Evolutionary conservation across 495 filamentous ascomycete genomes (phyloP).

Genomic region (Cenococcum geophilum): DNA sequence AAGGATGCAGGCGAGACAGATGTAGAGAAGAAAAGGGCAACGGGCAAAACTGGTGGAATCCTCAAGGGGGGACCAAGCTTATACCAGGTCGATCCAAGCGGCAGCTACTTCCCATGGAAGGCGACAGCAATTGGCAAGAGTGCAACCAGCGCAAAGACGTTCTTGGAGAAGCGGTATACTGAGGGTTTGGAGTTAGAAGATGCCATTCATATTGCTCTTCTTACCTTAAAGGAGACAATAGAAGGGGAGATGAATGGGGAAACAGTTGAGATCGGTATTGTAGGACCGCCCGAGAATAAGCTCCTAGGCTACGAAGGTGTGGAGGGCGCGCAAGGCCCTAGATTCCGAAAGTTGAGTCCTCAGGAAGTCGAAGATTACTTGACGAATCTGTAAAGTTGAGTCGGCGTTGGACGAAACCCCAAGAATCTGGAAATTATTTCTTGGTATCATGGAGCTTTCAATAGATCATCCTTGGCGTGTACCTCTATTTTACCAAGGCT

Average conservation of each 20-base stretch:
- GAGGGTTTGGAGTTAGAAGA: slow-evolving; percentile 97
- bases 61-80: slow-evolving; percentile 92
- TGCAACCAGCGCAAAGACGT: slow-evolving; percentile 95
- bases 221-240: slow-evolving; percentile 98
- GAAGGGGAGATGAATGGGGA: slow-evolving; percentile 99
- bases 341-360: slow-evolving; percentile 93
- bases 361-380: slow-evolving; percentile 99
- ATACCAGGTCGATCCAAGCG: slow-evolving; percentile 96
- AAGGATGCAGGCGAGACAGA: slow-evolving; percentile 45
- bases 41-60: slow-evolving; percentile 85
- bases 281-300: slow-evolving; percentile 88
- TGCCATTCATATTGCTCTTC: slow-evolving; percentile 93
- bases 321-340: slow-evolving; percentile 78
- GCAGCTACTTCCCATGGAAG: slow-evolving; percentile 98
- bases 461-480: neutral
- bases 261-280: slow-evolving; percentile 97
- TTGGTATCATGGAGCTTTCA: slow-evolving; percentile 3
- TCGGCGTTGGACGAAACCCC: neutral
- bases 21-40: slow-evolving; percentile 60
- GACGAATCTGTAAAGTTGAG: slow-evolving; percentile 68
- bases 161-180: slow-evolving; percentile 96
- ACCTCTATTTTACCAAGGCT: neutral
- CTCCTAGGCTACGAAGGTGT: slow-evolving; percentile 90
- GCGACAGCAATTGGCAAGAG: slow-evolving; percentile 98
- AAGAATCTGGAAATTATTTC: neutral